These are phyloP conservation scores for Obelidium mucronatum DNA, from an alignment of 192 early-diverging fungal genomes.

Conservation along the genomic window DNA sequence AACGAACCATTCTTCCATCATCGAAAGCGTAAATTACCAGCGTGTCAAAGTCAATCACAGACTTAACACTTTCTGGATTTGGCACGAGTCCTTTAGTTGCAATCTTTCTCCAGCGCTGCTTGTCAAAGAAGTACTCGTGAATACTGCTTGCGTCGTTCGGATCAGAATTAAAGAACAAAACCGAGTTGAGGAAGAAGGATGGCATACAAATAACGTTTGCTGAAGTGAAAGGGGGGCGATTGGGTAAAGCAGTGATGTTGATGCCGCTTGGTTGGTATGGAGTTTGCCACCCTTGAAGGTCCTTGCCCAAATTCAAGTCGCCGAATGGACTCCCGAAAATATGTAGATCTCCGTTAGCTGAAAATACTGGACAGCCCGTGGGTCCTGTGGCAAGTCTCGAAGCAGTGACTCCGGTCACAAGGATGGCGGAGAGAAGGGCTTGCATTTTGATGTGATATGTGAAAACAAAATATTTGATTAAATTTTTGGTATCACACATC, in stretches of 20 bases:
- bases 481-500: too few species aligned
- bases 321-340: conserved; percentile 7
- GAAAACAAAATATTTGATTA: too few species aligned
- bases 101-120: conserved; percentile 22
- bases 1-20: conserved; percentile 23
- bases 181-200: conserved; percentile 23
- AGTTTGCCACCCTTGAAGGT: background rate
- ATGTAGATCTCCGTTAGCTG: conserved; percentile 1
- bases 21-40: conserved; percentile 35
- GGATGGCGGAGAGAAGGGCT: too few species aligned
- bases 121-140: conserved; percentile 13
- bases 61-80: conserved; percentile 3
- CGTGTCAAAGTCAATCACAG: conserved; percentile 38
- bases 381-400: background rate
- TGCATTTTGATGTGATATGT: too few species aligned
- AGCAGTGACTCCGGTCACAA: too few species aligned
- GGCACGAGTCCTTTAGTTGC: background rate
- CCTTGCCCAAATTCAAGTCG: conserved; percentile 9
- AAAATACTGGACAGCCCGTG: conserved; percentile 4
- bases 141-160: background rate
- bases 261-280: background rate
- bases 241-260: conserved; percentile 13
- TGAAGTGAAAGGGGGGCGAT: conserved; percentile 24
- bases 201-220: conserved; percentile 30
- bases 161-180: conserved; percentile 32